These are phyloP conservation scores for Trichomonas gallinae DNA, from an alignment of 208 protist species.

Conservation along the genomic window DNA sequence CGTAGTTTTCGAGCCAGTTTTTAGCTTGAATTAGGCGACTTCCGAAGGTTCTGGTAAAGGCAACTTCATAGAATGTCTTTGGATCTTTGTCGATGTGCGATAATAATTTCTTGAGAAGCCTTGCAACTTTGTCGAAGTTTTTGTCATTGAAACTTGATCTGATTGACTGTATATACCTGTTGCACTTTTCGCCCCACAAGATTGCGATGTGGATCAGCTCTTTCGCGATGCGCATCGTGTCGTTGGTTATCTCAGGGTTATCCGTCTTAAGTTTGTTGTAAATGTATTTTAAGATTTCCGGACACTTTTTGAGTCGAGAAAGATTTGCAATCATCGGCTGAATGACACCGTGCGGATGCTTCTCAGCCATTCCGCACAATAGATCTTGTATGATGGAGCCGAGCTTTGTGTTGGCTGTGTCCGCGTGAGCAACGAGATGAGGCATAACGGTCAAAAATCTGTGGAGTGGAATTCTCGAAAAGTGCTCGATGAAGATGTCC, in stretches of 20 bases:
- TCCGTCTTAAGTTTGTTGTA: background rate
- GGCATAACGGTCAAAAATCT: background rate
- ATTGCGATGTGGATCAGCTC: background rate
- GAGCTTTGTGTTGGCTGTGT: background rate
- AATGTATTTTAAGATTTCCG: background rate
- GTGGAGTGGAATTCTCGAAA: background rate
- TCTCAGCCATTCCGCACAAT: background rate
- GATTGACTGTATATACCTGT: background rate
- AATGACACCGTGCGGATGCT: background rate
- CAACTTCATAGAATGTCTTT: background rate
- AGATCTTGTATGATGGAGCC: background rate
- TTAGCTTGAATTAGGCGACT: background rate
- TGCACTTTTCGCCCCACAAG: background rate
- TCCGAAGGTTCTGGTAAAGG: background rate
- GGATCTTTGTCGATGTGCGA: background rate
- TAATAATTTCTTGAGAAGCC: background rate
- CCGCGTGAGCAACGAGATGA: background rate
- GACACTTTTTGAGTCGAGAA: no score
- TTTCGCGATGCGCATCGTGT: background rate
- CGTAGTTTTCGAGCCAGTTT: background rate
- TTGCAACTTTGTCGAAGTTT: background rate
- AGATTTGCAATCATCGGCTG: background rate
- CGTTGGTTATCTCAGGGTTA: background rate
- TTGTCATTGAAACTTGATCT: no score
- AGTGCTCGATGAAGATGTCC: background rate